Evolutionary conservation across 352 stramenopile species (phyloP).

Genomic region (Globisporangium iwayamae): DNA sequence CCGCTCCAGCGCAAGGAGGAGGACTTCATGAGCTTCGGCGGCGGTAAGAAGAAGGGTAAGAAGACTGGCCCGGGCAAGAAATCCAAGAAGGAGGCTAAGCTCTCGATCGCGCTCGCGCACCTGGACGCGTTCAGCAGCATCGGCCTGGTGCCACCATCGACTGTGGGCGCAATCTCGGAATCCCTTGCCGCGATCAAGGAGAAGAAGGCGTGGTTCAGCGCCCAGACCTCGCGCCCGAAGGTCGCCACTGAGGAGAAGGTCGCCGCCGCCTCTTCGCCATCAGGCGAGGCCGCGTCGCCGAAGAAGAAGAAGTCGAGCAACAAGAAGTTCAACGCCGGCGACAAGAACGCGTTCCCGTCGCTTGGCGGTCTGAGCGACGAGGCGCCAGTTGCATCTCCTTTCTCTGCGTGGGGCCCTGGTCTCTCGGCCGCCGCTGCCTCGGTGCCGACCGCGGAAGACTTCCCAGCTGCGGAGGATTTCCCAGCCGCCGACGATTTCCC

Average conservation of each 20-base stretch:
- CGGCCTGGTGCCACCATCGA: slow-evolving; percentile 86
- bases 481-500: slow-evolving; percentile 35
- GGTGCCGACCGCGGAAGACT: slow-evolving; percentile 28
- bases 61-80: slow-evolving; percentile 58
- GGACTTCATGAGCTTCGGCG: slow-evolving; percentile 78
- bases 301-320: slow-evolving; percentile 71
- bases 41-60: slow-evolving; percentile 68
- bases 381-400: slow-evolving; percentile 21
- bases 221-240: slow-evolving; percentile 55
- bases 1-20: slow-evolving; percentile 82
- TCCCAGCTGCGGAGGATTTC: slow-evolving; percentile 37
- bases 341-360: slow-evolving; percentile 79
- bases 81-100: slow-evolving; percentile 74
- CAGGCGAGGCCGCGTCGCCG: slow-evolving; percentile 43
- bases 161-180: slow-evolving; percentile 72
- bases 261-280: slow-evolving; percentile 17
- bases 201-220: slow-evolving; percentile 92
- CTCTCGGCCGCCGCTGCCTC: slow-evolving; percentile 35
- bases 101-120: slow-evolving; percentile 73
- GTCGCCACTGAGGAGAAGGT: slow-evolving; percentile 25
- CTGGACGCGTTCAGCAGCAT: slow-evolving; percentile 91
- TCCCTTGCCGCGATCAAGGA: slow-evolving; percentile 92
- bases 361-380: slow-evolving; percentile 50
- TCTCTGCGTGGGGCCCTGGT: slow-evolving; percentile 56
- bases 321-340: slow-evolving; percentile 81